A percentile compares a stretch with the other conserved stretches of the same genome.
Conservation (phyloP, 2,329 filamentous ascomycete genomes). For the Lojkania enalia region DNA sequence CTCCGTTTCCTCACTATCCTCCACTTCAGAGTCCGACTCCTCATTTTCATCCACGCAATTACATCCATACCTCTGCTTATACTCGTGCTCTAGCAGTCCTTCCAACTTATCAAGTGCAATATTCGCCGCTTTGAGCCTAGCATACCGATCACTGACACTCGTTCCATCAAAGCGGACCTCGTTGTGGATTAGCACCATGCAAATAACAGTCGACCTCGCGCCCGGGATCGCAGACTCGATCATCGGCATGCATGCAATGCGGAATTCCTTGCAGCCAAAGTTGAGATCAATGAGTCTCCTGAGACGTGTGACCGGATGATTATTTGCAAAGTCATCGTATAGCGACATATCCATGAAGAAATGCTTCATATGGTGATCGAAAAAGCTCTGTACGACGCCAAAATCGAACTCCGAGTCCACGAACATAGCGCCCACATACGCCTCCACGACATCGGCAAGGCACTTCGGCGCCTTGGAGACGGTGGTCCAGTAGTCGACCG, state of each 20-base stretch:
- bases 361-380: slow-evolving; percentile 69
- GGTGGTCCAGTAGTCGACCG: slow-evolving; percentile 53
- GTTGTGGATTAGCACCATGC: slow-evolving; percentile 76
- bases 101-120: slow-evolving; percentile 57
- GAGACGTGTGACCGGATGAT: slow-evolving; percentile 77
- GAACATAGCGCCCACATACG: slow-evolving; percentile 87
- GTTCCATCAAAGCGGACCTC: slow-evolving; percentile 64
- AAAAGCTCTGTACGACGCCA: slow-evolving; percentile 73
- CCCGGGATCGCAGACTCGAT: slow-evolving; percentile 52
- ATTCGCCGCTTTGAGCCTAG: slow-evolving; percentile 69
- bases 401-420: slow-evolving; percentile 86
- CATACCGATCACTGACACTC: slow-evolving; percentile 69
- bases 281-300: slow-evolving; percentile 64
- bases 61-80: slow-evolving; percentile 64
- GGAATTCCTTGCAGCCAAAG: slow-evolving; percentile 67
- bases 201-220: slow-evolving; percentile 58
- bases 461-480: slow-evolving; percentile 70
- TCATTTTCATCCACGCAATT: slow-evolving; percentile 53
- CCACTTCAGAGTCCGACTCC: no score
- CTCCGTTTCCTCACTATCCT: no score
- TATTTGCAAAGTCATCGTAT: slow-evolving; percentile 85
- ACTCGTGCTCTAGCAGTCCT: slow-evolving; percentile 60
- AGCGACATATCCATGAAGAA: slow-evolving; percentile 86
- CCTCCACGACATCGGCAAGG: slow-evolving; percentile 85
- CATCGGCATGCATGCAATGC: slow-evolving; percentile 39